Base-by-base conservation (phyloP, 768 basidiomycete genomes). In the Auriscalpium microsporum region DNA sequence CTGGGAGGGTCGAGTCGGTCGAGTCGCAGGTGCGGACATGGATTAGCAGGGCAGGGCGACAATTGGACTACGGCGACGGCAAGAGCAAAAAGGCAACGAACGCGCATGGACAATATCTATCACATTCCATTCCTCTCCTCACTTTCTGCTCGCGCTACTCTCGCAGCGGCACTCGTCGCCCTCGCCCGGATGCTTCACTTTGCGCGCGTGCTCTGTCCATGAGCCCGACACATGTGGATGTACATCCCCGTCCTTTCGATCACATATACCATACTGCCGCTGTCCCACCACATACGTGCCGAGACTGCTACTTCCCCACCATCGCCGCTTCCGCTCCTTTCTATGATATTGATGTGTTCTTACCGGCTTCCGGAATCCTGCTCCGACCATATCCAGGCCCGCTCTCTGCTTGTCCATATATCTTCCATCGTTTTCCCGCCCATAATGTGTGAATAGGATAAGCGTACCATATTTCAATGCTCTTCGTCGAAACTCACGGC, bases 391-490 rank as follows among this genome's bases (percentile, higher is more conserved):
- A n/a, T 28, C 28, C 35, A 10, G n/a, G 28, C 28, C 23, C 28
- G 28, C 28, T 28, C 28, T 23, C 14, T 38, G 21, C 10, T 16
- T 35, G 33, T 40, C 36, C 40, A 35, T 33, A 9, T 33, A 11
- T 52, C 49, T n/a, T 17, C 35, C 33, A n/a, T 50, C 48, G n/a
- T 16, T 10, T 14, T 36, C 33, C 49, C 35, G 28, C 49, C 14
- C 49, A n/a, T 50, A 34, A 37, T 50, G 49, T 50, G 49, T 8
- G 49, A 50, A 44, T 52, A 52, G 51, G 51, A n/a, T 52, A 52
- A 11, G n/a, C 40, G 40, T 52, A 52, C 51, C 44, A 44, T 52
- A 52, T 52, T 40, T 42, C 8, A 7, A 11, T 42, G 16, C 36
- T 19, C 14, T 4, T 17, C 28, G 28, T 28, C 21, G 21, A 21